Evolutionary conservation across 768 basidiomycete genomes (phyloP).

Genomic region (Mycena sanguinolenta): DNA sequence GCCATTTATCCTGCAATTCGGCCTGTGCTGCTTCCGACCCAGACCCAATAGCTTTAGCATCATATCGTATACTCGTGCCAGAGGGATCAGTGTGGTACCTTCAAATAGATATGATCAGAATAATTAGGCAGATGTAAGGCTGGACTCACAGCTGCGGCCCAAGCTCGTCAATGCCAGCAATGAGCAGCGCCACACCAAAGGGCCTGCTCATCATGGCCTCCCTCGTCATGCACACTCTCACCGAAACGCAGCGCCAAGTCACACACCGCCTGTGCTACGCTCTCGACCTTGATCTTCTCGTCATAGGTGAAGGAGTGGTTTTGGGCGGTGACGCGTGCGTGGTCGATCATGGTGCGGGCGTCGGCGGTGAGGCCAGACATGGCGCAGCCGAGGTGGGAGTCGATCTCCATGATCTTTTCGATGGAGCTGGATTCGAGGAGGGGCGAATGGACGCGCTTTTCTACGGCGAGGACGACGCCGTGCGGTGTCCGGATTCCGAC

Average conservation of each 20-base stretch:
- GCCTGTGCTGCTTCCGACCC: constrained; percentile 98
- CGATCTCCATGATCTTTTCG: constrained; percentile 99
- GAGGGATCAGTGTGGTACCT: constrained; percentile 99
- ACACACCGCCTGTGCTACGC: constrained; percentile 97
- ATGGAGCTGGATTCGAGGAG: constrained; percentile 95
- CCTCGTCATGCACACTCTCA: constrained; percentile 98
- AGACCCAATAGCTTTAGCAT: constrained; percentile 98
- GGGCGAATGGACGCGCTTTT: constrained; percentile 98
- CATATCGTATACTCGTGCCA: constrained; percentile 95
- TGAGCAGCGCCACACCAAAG: constrained; percentile 96
- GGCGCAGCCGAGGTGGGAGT: constrained; percentile 94
- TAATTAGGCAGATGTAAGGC: neutral
- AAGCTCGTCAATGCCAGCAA: constrained; percentile 96
- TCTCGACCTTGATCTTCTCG: constrained; percentile 97
- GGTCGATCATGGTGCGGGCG: constrained; percentile 99
- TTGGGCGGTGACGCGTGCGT: constrained; percentile 96
- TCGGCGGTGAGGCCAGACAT: constrained; percentile 99
- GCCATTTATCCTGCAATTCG: constrained; percentile 97
- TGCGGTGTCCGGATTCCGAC: constrained; percentile 93
- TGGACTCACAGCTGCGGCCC: constrained; percentile 93
- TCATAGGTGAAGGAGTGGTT: constrained; percentile 98
- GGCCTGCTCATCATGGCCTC: constrained; percentile 99
- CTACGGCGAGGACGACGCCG: constrained; percentile 94
- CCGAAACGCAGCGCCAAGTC: constrained; percentile 97
- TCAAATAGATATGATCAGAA: neutral